Percentiles rank a stretch among this genome's conserved stretches.
These are phyloP conservation scores for Boletus semigastroideus DNA, from an alignment of 1,284 basidiomycete species.

Conservation along the genomic window DNA sequence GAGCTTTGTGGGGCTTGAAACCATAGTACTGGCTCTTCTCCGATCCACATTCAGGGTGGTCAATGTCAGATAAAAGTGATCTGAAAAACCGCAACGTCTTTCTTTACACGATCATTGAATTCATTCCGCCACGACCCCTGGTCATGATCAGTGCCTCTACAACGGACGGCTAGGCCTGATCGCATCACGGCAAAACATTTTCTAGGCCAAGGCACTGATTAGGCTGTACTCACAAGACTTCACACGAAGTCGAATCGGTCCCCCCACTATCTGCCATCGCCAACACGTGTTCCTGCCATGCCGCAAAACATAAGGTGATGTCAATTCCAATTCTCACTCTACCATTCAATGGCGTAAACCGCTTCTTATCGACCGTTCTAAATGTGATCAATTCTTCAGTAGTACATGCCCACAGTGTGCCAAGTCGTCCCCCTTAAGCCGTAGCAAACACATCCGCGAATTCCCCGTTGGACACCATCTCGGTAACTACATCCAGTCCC, in stretches of 20 bases:
- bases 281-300: slow-evolving; percentile 16
- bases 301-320: background rate
- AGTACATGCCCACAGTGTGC: background rate
- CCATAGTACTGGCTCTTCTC: too few relatives aligned
- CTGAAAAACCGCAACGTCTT: too few relatives aligned
- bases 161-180: background rate
- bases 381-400: background rate
- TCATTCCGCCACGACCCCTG: background rate
- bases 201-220: background rate
- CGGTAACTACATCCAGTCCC: slow-evolving; percentile 87
- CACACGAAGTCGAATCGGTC: background rate
- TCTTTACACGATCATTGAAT: background rate
- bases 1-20: background rate
- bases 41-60: background rate
- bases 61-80: background rate
- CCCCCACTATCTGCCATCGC: background rate
- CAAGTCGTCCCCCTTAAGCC: background rate
- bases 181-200: background rate
- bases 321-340: slow-evolving; percentile 4
- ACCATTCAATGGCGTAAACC: background rate
- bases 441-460: slow-evolving; percentile 34
- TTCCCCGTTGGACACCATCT: slow-evolving; percentile 55
- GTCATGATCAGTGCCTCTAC: background rate
- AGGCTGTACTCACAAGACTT: background rate
- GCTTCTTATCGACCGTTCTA: background rate